Conservation (phyloP, 345 rosid genomes). For the Brassica cretica region DNA sequence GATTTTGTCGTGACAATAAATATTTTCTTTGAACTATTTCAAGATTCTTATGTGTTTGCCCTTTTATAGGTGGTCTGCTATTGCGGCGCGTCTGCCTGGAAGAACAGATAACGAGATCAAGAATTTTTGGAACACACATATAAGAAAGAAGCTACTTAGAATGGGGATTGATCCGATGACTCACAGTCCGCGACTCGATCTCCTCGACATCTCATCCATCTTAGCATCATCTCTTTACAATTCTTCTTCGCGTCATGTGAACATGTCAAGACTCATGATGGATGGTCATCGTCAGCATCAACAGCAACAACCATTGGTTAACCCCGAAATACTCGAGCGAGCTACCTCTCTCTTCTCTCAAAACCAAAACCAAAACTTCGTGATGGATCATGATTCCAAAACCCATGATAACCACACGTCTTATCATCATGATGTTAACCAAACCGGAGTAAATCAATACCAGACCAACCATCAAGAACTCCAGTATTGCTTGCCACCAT, state of each 20-base stretch:
- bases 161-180: constrained; percentile 93
- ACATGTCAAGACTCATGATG: constrained; percentile 50
- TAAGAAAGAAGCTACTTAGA: constrained; percentile 66
- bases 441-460: constrained; percentile 13
- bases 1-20: not conserved
- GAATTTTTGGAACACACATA: constrained; percentile 84
- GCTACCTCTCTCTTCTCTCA: constrained; percentile 34
- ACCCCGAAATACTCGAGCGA: constrained; percentile 44
- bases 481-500: constrained; percentile 40
- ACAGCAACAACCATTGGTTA: constrained; percentile 25
- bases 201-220: constrained; percentile 65
- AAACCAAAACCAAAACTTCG: constrained; percentile 21
- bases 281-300: constrained; percentile 41
- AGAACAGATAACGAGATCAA: constrained; percentile 85
- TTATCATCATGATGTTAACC: constrained; percentile 2
- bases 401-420: not conserved
- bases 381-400: constrained; percentile 8
- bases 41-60: constrained; percentile 21
- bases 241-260: constrained; percentile 46
- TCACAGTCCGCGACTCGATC: constrained; percentile 70
- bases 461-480: constrained; percentile 46
- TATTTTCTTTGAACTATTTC: constrained; percentile 1
- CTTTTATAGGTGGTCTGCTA: constrained; percentile 68
- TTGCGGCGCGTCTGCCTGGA: constrained; percentile 81
- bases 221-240: constrained; percentile 51